phyloP scores from a whole-genome alignment of 2,329 filamentous ascomycete species.

The Camillea tinctor region DNA sequence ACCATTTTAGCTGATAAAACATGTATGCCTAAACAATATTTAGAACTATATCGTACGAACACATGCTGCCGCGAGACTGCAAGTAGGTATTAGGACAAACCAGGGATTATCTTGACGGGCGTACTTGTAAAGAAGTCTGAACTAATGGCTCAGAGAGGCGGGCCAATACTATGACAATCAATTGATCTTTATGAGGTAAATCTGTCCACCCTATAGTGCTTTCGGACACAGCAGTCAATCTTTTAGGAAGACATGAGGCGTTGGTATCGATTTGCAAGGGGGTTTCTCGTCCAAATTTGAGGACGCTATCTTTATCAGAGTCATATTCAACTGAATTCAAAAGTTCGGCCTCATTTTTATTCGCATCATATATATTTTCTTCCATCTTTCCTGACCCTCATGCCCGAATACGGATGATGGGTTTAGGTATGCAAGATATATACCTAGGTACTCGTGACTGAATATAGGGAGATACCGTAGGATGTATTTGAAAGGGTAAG shows the following conservation, averaged over 20 bases:
- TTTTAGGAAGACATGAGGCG: slow-evolving; percentile 1
- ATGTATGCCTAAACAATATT: slow-evolving; percentile 62
- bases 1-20: slow-evolving; percentile 85
- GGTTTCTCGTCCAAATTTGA: neutral
- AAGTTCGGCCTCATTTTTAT: neutral
- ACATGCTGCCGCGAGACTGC: neutral
- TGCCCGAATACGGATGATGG: neutral
- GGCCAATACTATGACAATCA: slow-evolving; percentile 74
- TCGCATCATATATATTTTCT: neutral
- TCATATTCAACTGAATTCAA: neutral
- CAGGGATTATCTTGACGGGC: neutral
- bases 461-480: no score
- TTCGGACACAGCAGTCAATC: slow-evolving; percentile 12
- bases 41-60: slow-evolving; percentile 3
- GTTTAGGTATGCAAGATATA: neutral
- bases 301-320: neutral
- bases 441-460: no score
- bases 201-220: slow-evolving; percentile 29
- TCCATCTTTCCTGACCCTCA: neutral
- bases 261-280: slow-evolving; percentile 14
- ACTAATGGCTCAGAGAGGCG: slow-evolving; percentile 80
- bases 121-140: slow-evolving; percentile 66
- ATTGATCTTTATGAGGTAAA: slow-evolving; percentile 73
- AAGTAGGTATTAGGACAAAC: neutral
- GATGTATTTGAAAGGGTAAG: no score